Evolutionary conservation across 164 flowering plant genomes (phyloP).

Genomic region (Buxus sempervirens): DNA sequence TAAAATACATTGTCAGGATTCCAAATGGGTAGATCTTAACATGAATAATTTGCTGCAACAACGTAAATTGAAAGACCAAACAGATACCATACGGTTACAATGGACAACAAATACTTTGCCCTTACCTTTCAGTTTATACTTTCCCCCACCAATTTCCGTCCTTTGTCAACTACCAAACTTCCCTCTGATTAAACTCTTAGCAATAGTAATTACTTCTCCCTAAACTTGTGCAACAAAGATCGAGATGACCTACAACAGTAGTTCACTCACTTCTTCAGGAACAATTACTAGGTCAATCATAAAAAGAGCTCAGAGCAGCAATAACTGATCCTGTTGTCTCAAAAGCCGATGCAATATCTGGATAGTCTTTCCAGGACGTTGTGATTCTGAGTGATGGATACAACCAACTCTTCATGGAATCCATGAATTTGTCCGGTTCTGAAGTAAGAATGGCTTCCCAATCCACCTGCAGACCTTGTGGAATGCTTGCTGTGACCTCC

Average conservation of each 20-base stretch:
- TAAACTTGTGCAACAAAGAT: too few species aligned
- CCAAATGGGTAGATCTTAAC: too few species aligned
- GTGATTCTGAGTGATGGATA: slow-evolving; percentile 68
- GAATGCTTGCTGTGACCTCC: slow-evolving; percentile 81
- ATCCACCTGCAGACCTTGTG: slow-evolving; percentile 79
- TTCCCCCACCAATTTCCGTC: too few species aligned
- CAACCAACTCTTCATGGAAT: slow-evolving; percentile 77
- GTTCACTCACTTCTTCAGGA: slow-evolving; percentile 11
- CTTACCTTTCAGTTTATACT: too few species aligned
- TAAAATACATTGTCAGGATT: too few species aligned
- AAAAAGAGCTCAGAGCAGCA: slow-evolving; percentile 75
- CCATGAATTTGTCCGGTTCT: slow-evolving; percentile 54
- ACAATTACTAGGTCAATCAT: slow-evolving; percentile 30
- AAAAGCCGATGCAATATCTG: slow-evolving; percentile 71
- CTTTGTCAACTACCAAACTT: too few species aligned
- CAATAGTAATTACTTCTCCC: too few species aligned
- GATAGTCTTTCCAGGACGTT: slow-evolving; percentile 80
- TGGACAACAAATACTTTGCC: too few species aligned
- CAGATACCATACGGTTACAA: too few species aligned
- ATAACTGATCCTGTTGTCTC: slow-evolving; percentile 75
- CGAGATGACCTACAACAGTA: neutral
- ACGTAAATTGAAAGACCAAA: too few species aligned
- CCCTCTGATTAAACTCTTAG: too few species aligned
- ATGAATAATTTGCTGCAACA: too few species aligned
- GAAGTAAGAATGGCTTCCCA: slow-evolving; percentile 90